These are phyloP conservation scores for Phytophthora capsici DNA, from an alignment of 352 stramenopile species.

Conservation along the genomic window DNA sequence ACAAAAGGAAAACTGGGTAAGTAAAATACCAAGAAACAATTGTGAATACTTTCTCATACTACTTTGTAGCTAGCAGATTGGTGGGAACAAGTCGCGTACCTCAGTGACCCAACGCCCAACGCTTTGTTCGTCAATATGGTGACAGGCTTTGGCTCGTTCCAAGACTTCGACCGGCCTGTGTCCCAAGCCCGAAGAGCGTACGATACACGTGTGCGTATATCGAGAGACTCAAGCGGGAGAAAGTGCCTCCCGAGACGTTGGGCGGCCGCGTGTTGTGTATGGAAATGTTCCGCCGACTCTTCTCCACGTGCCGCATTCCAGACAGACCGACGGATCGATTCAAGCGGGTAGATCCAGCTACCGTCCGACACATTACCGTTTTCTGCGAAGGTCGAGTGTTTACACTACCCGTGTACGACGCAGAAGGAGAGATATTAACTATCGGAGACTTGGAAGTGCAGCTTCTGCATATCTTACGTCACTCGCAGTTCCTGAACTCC, in stretches of 20 bases:
- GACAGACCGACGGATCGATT: slow-evolving; percentile 52
- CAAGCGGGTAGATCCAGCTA: slow-evolving; percentile 40
- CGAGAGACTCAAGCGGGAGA: slow-evolving; percentile 83
- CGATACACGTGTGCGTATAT: slow-evolving; percentile 87
- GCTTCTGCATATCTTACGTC: slow-evolving; percentile 56
- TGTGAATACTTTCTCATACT: too few relatives aligned
- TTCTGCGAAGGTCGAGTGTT: slow-evolving; percentile 66
- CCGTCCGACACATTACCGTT: slow-evolving; percentile 53
- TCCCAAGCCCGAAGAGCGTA: slow-evolving; percentile 61
- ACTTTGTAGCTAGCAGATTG: slow-evolving; percentile 81
- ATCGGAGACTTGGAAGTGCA: slow-evolving; percentile 74
- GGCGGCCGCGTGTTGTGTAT: slow-evolving; percentile 90
- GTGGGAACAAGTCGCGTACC: slow-evolving; percentile 92
- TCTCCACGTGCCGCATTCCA: slow-evolving; percentile 93
- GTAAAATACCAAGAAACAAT: slow-evolving; percentile 1
- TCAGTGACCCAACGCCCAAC: slow-evolving; percentile 81
- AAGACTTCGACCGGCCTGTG: slow-evolving; percentile 82
- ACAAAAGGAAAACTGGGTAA: slow-evolving; percentile 61
- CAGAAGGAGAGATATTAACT: slow-evolving; percentile 49
- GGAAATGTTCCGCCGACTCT: slow-evolving; percentile 86
- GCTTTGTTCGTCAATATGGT: slow-evolving; percentile 94
- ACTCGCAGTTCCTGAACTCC: slow-evolving; percentile 49
- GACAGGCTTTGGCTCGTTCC: slow-evolving; percentile 94
- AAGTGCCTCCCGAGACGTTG: slow-evolving; percentile 87
- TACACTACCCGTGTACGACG: slow-evolving; percentile 54